Conservation (phyloP, 129 eudicot species). For the Centaurea solstitialis region DNA sequence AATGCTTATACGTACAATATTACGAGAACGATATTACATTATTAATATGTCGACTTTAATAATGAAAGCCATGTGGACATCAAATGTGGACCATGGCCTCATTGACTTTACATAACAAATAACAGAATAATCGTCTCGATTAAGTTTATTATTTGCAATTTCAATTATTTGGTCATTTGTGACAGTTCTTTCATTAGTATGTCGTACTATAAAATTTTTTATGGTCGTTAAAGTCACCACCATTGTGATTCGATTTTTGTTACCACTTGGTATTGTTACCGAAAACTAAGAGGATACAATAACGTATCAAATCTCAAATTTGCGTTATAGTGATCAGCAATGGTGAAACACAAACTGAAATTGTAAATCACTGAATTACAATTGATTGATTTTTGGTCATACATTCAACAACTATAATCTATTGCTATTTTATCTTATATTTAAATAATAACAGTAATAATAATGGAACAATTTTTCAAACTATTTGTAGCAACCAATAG, state of each 20-base stretch:
- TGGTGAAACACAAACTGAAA: neutral
- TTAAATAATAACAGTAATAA: too few species aligned
- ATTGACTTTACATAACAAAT: neutral
- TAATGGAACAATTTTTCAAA: too few species aligned
- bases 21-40: neutral
- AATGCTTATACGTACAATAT: neutral
- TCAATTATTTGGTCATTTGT: neutral
- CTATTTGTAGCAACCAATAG: too few species aligned
- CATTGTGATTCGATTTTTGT: neutral
- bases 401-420: neutral
- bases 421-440: neutral
- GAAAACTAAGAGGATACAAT: neutral
- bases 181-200: neutral
- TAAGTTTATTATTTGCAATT: neutral
- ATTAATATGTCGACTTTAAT: conserved; percentile 1
- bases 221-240: neutral
- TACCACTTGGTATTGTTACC: neutral
- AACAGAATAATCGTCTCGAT: neutral
- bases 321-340: neutral
- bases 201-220: neutral
- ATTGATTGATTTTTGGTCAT: neutral
- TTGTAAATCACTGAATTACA: neutral
- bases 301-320: neutral
- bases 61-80: neutral
- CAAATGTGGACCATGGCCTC: neutral